Evolutionary conservation across 1,284 basidiomycete species (phyloP).

Genomic region (Porodaedalea pini): DNA sequence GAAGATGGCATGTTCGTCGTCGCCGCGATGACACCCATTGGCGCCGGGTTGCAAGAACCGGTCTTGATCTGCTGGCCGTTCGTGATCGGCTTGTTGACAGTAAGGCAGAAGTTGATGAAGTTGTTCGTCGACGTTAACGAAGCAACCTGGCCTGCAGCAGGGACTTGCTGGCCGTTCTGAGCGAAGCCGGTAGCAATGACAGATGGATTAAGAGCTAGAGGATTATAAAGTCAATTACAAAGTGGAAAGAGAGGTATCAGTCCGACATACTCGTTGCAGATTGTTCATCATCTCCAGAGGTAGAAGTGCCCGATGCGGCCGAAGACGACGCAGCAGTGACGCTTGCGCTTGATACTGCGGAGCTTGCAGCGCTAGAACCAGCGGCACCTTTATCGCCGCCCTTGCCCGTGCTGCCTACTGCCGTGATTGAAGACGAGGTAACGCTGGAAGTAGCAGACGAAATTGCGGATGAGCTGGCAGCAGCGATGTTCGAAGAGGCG

Average conservation of each 20-base stretch:
- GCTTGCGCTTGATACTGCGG: not conserved
- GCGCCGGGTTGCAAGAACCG: conserved; percentile 40
- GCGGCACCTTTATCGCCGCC: not conserved
- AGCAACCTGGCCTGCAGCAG: conserved; percentile 42
- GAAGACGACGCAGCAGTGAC: not conserved
- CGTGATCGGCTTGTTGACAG: conserved; percentile 34
- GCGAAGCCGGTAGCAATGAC: conserved; percentile 43
- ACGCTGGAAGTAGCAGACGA: too few relatives aligned
- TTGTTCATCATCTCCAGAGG: conserved; percentile 4
- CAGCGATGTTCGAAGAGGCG: conserved; percentile 30
- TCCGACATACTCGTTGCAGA: conserved; percentile 7
- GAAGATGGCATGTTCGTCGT: conserved; percentile 43
- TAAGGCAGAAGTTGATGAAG: conserved; percentile 47
- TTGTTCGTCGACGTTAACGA: conserved; percentile 52
- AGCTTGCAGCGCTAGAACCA: not conserved
- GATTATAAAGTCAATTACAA: conserved; percentile 4
- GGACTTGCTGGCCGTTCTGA: conserved; percentile 41
- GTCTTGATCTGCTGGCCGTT: conserved; percentile 42
- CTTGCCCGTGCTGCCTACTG: too few relatives aligned
- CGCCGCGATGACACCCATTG: conserved; percentile 44
- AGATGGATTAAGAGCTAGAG: conserved; percentile 40
- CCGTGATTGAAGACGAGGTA: too few relatives aligned
- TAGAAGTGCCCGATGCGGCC: not conserved
- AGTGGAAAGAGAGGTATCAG: not conserved
- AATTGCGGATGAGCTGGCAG: conserved; percentile 11